A percentile compares a stretch with the other conserved stretches of the same genome.
phyloP scores from a whole-genome alignment of 768 basidiomycete species.

The Lepiota venenata region DNA sequence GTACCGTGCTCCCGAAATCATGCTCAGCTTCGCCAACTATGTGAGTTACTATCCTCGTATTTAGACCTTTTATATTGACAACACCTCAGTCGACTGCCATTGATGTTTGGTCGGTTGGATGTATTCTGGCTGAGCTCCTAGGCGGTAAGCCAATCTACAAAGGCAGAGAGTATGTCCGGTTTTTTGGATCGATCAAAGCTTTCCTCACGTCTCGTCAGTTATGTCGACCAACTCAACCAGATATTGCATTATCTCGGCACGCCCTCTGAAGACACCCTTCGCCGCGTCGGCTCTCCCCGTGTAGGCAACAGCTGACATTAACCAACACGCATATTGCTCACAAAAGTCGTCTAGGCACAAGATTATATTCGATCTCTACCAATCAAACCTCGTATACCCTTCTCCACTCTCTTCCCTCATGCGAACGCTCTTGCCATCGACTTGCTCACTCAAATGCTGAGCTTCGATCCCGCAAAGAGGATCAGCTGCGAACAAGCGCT shows the following conservation, averaged over 20 bases:
- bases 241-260: slow-evolving; percentile 98
- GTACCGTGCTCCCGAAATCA: slow-evolving; percentile 99
- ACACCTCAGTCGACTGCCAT: slow-evolving; percentile 72
- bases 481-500: slow-evolving; percentile 96
- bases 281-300: slow-evolving; percentile 92
- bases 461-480: slow-evolving; percentile 95
- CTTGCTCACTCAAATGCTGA: slow-evolving; percentile 84
- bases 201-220: slow-evolving; percentile 42
- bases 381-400: slow-evolving; percentile 93
- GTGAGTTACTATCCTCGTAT: slow-evolving; percentile 42
- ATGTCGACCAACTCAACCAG: slow-evolving; percentile 98
- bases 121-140: slow-evolving; percentile 89
- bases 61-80: slow-evolving; percentile 14
- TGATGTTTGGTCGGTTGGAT: slow-evolving; percentile 96
- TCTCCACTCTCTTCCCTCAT: slow-evolving; percentile 87
- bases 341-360: slow-evolving; percentile 61
- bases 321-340: background rate
- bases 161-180: slow-evolving; percentile 78
- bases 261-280: slow-evolving; percentile 92
- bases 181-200: background rate
- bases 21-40: slow-evolving; percentile 95
- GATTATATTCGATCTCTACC: slow-evolving; percentile 98
- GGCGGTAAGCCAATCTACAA: slow-evolving; percentile 97
- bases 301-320: slow-evolving; percentile 38
- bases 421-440: slow-evolving; percentile 95